Conservation (phyloP, 306 rosid genomes). For the Acmispon strigosus region DNA sequence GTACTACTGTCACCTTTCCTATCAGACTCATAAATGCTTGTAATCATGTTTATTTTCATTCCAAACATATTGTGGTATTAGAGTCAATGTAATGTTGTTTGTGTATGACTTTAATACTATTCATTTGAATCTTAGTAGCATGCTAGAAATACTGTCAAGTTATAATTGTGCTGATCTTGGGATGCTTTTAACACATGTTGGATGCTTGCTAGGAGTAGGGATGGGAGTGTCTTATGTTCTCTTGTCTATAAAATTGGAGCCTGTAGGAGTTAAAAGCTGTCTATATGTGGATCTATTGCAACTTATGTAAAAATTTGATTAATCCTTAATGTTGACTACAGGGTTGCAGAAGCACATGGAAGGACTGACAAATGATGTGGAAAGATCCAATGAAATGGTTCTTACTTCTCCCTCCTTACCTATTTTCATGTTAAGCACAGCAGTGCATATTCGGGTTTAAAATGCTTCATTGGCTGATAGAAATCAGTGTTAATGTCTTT, state of each 20-base stretch:
- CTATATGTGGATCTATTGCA: neutral
- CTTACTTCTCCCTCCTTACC: neutral
- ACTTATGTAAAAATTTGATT: neutral
- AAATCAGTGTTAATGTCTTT: neutral
- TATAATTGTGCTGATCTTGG: neutral
- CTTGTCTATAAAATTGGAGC: neutral
- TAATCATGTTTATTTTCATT: conserved; percentile 5
- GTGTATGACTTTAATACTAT: neutral
- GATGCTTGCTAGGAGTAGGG: neutral
- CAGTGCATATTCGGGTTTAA: neutral
- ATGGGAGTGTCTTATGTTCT: neutral
- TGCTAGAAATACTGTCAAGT: neutral
- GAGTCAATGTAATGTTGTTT: no score
- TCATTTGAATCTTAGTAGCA: conserved; percentile 3
- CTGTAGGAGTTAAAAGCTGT: neutral
- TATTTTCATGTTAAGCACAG: neutral
- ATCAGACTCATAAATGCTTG: neutral
- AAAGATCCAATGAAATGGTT: conserved; percentile 91
- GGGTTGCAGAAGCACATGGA: conserved; percentile 77
- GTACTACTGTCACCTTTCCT: conserved; percentile 14
- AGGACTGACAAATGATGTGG: conserved; percentile 82
- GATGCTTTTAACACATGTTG: neutral
- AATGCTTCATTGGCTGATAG: neutral
- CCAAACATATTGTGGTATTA: neutral
- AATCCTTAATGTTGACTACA: conserved; percentile 27